Conservation (phyloP, 2,329 filamentous ascomycete genomes). For the Colletotrichum truncatum region DNA sequence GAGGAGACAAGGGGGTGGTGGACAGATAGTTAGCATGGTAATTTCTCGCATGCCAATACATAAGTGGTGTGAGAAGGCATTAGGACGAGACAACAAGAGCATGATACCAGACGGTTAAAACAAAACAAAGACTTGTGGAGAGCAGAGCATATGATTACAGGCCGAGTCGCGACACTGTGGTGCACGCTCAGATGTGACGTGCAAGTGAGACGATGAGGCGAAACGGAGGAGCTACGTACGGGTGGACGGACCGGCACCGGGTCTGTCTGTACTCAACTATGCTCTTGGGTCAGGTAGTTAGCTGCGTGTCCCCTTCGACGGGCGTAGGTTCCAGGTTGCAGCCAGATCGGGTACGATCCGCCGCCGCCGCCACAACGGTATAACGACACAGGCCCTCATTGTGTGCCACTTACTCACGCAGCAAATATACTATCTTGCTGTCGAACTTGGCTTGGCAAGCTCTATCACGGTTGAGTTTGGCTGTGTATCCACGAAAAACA, state of each 20-base stretch:
- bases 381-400: not conserved
- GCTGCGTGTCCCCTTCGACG: not conserved
- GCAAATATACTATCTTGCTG: conserved; percentile 4
- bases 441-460: conserved; percentile 12
- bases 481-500: not conserved
- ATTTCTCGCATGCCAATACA: conserved; percentile 9
- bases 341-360: conserved; percentile 11
- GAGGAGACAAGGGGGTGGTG: not conserved
- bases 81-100: conserved; percentile 25
- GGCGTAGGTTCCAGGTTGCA: conserved; percentile 5
- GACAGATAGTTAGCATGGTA: conserved; percentile 4
- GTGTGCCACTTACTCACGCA: not conserved
- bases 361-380: not conserved
- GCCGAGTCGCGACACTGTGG: conserved; percentile 3
- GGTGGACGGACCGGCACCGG: not conserved
- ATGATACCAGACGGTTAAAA: conserved; percentile 30
- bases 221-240: conserved; percentile 18
- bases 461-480: not conserved
- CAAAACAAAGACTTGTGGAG: conserved; percentile 14
- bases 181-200: conserved; percentile 17
- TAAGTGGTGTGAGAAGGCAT: not conserved
- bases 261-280: not conserved
- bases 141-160: not conserved
- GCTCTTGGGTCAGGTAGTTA: not conserved
- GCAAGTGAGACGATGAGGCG: conserved; percentile 20